phyloP scores from a whole-genome alignment of 129 eudicot species.

The Arctium lappa region DNA sequence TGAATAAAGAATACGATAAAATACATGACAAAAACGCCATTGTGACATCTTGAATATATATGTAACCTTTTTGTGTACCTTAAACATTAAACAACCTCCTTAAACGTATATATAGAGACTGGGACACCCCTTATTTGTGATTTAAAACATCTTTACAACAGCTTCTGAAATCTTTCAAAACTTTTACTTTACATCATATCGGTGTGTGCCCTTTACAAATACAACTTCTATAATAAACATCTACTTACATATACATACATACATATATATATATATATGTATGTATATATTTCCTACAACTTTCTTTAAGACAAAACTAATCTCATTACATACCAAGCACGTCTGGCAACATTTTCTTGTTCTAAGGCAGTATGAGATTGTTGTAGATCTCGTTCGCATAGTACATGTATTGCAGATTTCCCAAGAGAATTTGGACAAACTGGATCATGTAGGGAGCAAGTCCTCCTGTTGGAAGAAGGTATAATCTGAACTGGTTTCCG shows the following conservation, averaged over 20 bases:
- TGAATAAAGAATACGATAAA: too few species aligned
- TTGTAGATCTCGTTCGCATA: neutral
- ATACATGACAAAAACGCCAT: too few species aligned
- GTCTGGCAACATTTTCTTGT: conserved; percentile 13
- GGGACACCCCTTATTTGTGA: neutral
- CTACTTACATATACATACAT: conserved; percentile 23
- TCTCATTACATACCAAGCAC: conserved; percentile 14
- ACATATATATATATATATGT: conserved; percentile 18
- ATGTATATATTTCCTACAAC: conserved; percentile 13
- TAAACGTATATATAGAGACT: neutral
- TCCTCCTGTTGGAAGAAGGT: conserved; percentile 66
- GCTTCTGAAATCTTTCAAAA: neutral
- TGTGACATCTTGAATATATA: too few species aligned
- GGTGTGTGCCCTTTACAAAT: conserved; percentile 23
- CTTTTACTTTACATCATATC: conserved; percentile 10
- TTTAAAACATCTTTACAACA: neutral
- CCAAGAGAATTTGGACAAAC: conserved; percentile 16
- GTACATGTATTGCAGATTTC: conserved; percentile 9
- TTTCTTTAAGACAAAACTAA: conserved; percentile 29
- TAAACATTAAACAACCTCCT: too few species aligned
- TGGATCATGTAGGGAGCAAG: conserved; percentile 32
- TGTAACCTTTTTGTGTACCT: too few species aligned
- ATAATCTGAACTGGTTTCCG: conserved; percentile 70
- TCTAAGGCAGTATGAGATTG: conserved; percentile 7
- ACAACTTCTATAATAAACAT: conserved; percentile 33